Conservation (phyloP, 306 rosid species). For the Sophora flavescens region DNA sequence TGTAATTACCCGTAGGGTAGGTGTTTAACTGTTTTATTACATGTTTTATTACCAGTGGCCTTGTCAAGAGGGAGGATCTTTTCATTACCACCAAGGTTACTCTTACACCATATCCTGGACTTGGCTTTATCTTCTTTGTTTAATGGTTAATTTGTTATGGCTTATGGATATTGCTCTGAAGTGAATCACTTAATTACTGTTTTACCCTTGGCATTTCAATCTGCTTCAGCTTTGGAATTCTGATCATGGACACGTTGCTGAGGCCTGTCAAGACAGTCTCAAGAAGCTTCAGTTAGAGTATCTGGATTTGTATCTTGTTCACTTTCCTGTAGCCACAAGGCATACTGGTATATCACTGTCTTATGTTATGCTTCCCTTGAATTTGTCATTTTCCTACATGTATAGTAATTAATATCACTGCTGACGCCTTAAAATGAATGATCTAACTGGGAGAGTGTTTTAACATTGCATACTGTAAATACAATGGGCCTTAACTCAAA, state of each 20-base stretch:
- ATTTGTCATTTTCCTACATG: not conserved
- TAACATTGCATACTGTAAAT: constrained; percentile 9
- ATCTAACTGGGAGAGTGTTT: constrained; percentile 7
- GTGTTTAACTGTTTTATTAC: too few species aligned
- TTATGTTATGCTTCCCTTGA: constrained; percentile 1
- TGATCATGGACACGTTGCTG: constrained; percentile 90
- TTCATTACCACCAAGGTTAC: constrained; percentile 84
- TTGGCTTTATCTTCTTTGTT: too few species aligned
- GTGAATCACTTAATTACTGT: constrained; percentile 25
- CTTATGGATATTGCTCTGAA: too few species aligned
- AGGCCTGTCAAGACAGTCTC: constrained; percentile 89
- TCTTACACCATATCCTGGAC: too few species aligned
- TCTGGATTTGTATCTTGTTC: constrained; percentile 87
- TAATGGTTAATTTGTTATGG: too few species aligned
- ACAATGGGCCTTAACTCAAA: not conserved
- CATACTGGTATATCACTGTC: constrained; percentile 67
- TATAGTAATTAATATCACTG: not conserved
- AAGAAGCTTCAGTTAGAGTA: constrained; percentile 84
- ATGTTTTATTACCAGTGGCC: constrained; percentile 61
- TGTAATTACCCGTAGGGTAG: too few species aligned
- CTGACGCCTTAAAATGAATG: constrained; percentile 14
- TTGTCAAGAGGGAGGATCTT: constrained; percentile 90
- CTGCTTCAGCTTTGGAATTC: constrained; percentile 92
- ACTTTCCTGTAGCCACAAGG: constrained; percentile 80
- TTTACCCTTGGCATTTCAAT: constrained; percentile 36